Percentiles rank a stretch among this genome's conserved stretches.
Evolutionary conservation across 495 filamentous ascomycete species (phyloP).

Genomic region (Talaromyces thailandensis): DNA sequence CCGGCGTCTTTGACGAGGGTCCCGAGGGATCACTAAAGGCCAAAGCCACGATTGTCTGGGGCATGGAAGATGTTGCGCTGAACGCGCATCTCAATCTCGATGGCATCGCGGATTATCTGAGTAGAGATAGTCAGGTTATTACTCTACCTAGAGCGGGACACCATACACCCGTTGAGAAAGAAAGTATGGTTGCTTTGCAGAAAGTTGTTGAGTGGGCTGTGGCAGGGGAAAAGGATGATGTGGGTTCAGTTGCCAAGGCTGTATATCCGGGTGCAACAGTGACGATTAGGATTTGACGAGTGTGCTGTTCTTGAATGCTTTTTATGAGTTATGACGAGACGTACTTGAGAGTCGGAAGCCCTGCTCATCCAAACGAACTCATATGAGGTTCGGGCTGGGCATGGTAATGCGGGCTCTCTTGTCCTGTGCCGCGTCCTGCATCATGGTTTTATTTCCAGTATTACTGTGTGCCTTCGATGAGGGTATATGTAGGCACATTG

Average conservation of each 20-base stretch:
- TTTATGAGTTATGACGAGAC: neutral
- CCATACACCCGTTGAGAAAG: conserved; percentile 33
- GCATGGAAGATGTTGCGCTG: conserved; percentile 35
- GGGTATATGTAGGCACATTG: no score
- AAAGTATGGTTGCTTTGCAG: conserved; percentile 25
- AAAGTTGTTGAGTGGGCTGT: conserved; percentile 28
- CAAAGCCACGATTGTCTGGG: conserved; percentile 43
- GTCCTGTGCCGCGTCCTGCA: neutral
- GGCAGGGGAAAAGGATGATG: conserved; percentile 27
- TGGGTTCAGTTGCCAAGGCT: conserved; percentile 17
- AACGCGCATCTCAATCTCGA: conserved; percentile 29
- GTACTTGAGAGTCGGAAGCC: neutral
- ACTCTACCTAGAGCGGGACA: conserved; percentile 30
- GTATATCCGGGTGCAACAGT: conserved; percentile 25
- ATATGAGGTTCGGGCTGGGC: neutral
- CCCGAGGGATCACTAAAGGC: conserved; percentile 35
- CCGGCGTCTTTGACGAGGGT: conserved; percentile 37
- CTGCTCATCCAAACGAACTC: neutral
- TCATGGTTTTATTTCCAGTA: neutral
- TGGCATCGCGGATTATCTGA: conserved; percentile 34
- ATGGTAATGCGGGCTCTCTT: neutral
- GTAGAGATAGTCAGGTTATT: conserved; percentile 29
- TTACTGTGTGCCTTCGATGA: no score
- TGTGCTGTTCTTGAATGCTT: neutral
- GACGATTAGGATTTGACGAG: conserved; percentile 20